These are phyloP conservation scores for Cornus kousa DNA, from an alignment of 148 eudicot genomes.

Conservation along the genomic window DNA sequence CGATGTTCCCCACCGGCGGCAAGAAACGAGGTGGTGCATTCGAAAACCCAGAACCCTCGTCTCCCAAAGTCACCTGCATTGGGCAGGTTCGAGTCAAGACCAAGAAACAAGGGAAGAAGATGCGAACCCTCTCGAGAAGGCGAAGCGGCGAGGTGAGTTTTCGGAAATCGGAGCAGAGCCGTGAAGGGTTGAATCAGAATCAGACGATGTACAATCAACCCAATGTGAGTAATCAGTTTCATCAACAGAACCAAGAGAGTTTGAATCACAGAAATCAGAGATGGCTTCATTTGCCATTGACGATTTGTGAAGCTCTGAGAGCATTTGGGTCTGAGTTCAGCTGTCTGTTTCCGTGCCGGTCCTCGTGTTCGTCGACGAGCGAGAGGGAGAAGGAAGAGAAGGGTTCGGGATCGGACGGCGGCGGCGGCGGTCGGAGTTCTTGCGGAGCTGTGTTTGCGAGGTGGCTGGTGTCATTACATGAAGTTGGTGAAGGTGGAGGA, in stretches of 20 bases:
- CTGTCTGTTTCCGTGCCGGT: constrained; percentile 72
- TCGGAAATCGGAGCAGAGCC: constrained; percentile 33
- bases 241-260: constrained; percentile 23
- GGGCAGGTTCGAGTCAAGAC: constrained; percentile 88
- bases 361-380: constrained; percentile 49
- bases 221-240: background rate
- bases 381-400: constrained; percentile 22
- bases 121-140: constrained; percentile 39
- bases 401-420: background rate
- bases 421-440: constrained; percentile 16
- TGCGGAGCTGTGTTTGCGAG: constrained; percentile 60
- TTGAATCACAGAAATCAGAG: constrained; percentile 53
- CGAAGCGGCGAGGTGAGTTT: constrained; percentile 46
- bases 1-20: constrained; percentile 44
- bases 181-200: constrained; percentile 3
- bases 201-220: background rate
- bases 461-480: constrained; percentile 81
- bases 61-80: constrained; percentile 93
- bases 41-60: constrained; percentile 82
- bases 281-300: constrained; percentile 84
- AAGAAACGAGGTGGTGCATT: constrained; percentile 41
- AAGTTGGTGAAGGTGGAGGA: constrained; percentile 34
- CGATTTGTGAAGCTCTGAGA: constrained; percentile 76
- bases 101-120: constrained; percentile 65
- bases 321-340: constrained; percentile 67